phyloP scores from a whole-genome alignment of 2,329 filamentous ascomycete genomes.

The Aspergillus melleus region DNA sequence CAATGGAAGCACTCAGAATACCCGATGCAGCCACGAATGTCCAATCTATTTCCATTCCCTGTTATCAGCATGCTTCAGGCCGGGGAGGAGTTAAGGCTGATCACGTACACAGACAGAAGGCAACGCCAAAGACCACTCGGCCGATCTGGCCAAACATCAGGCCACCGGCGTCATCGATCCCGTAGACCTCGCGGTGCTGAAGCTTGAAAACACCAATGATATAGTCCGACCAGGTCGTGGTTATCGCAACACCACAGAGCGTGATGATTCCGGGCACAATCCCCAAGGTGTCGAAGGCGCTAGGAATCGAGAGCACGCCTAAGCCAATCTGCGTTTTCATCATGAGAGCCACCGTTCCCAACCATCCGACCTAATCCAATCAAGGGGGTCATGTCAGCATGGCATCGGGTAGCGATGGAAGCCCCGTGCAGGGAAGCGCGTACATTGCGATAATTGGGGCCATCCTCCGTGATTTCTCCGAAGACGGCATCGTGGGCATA shows the following conservation, averaged over 20 bases:
- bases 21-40: slow-evolving; percentile 44
- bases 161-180: slow-evolving; percentile 57
- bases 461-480: slow-evolving; percentile 34
- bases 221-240: slow-evolving; percentile 53
- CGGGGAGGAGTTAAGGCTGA: not conserved
- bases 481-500: slow-evolving; percentile 33
- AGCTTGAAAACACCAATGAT: slow-evolving; percentile 54
- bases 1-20: slow-evolving; percentile 45
- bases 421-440: not conserved
- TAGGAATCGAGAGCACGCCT: slow-evolving; percentile 50
- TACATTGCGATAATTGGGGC: slow-evolving; percentile 36
- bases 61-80: too few species aligned
- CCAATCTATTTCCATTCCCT: slow-evolving; percentile 19
- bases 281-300: slow-evolving; percentile 47
- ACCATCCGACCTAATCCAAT: slow-evolving; percentile 39
- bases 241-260: slow-evolving; percentile 40
- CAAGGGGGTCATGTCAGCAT: too few species aligned
- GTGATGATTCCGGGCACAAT: slow-evolving; percentile 50
- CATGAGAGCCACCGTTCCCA: slow-evolving; percentile 47
- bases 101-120: slow-evolving; percentile 19
- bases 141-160: slow-evolving; percentile 57
- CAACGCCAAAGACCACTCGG: slow-evolving; percentile 45
- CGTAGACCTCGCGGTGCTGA: slow-evolving; percentile 56
- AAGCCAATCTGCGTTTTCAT: slow-evolving; percentile 49
- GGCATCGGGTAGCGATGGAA: too few species aligned